Evolutionary conservation across 805 yeast genomes (phyloP), one percentile per base, ranked within the genome.

Genomic region (Ogataea dorogensis): DNA sequence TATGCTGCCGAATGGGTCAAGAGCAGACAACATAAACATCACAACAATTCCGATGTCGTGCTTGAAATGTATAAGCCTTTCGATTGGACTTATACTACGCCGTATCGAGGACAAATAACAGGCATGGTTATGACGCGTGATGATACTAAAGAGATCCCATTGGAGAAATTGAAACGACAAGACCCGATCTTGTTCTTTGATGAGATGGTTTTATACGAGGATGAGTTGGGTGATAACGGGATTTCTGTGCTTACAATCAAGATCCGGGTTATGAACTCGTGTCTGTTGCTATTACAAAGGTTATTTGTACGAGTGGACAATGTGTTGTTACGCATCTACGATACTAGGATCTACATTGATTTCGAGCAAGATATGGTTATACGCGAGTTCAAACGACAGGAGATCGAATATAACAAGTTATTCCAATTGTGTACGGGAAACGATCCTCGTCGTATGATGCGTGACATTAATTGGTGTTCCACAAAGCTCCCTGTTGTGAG

Each of bases 171-270:
- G 24, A 66, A 70, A 40, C 87, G 82, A 5, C 50, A 52, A 25
- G 96, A 87, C 51, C 95, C 95, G 2, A 93, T 93, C 28, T 55
- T 87, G 36, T 88, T 86, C 58, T 93, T 77, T 54, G 97, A 88
- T 55, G 97, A 91, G 50, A 77, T 87, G 67, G 77, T 86, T 5
- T 65, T 93, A 20, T 93, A 76, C 56, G 99, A 93, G 56, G 99
- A 93, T 54, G 99, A 93, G 58, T 67, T 93, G 37, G 98, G 95
- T 4, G 99, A 93, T 58, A 93, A 91, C 58, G 99, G 99, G 6
- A 83, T 87, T 12, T 77, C 94, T 0, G 73, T 86, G 36, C 63
- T 86, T 36, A 77, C 79, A 34, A 79, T 81, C 22, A 89, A 89
- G 59, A 75, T 93, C 14, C 66, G 99, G 44, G 96, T 88, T 4